Evolutionary conservation across 2,329 filamentous ascomycete species (phyloP), one percentile per base, ranked within the genome.

Genomic region (Nannizzia gypsea): DNA sequence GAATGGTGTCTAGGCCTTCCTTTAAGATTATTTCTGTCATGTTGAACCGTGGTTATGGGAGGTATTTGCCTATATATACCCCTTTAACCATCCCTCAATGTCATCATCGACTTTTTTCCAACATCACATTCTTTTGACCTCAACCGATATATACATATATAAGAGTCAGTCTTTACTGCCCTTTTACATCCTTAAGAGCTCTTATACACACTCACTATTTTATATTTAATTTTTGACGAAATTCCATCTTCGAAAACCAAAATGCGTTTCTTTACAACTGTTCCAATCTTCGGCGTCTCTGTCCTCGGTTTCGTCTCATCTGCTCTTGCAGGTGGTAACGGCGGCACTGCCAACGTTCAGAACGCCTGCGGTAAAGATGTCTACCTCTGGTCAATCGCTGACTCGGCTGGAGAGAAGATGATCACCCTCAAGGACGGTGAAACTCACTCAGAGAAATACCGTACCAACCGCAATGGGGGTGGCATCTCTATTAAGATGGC

Each of bases 401-500:
- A 71, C 59, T 64, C 63, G 17, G 69, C 68, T 60, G 69, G 69
- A 17, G 63, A 26, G 56, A 59, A 68, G 58, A 75, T 72, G 71
- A 61, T 70, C 52, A 71, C 65, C 60, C 64, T 76, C 59, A 56
- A 62, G 34, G 65, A 69, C 63, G 72, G 73, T 58, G 71, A 70
- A 26, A 66, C 61, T 64, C 73, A 71, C 68, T 60, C 63, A 3
- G 72, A 75, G 63, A 46, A 63, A 42, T 75, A 69, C 69, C 66
- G 66, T 59, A 61, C 58, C 63, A 62, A 66, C 63, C 70, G 72
- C 63, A 70, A 73, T 62, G 73, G 72, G 50, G 74, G 74, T 50
- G 74, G 73, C 63, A 65, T 75, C 63, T 75, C 73, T 55, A 74
- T 76, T 68, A 76, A 76, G 70, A 66, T 76, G 42, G 66, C 73